Evolutionary conservation across 148 eudicot genomes (phyloP), one percentile per base, ranked within the genome.

Genomic region (Vaccinium corymbosum): DNA sequence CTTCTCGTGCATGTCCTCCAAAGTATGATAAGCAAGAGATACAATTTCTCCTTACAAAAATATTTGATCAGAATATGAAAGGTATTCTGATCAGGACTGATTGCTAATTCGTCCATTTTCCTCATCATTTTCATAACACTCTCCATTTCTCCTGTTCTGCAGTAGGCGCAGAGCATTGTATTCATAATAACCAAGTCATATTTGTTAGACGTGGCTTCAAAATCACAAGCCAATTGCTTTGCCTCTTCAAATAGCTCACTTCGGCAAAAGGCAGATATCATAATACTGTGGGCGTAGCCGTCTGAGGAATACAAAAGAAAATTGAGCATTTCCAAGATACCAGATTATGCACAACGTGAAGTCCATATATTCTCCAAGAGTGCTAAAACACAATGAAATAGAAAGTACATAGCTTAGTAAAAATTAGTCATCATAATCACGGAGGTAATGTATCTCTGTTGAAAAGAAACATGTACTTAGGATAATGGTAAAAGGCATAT

Each of bases 71-170:
- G 88, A 85, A 95, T 94, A 74, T 84, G 84, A 84, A 93, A 95
- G 76, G 98, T 95, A 85, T 90, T 89, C 87, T 85, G 71, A 87
- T 95, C 98, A 85, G 98, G 98, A 87, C 83, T 88, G 78, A 95
- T 90, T 73, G 94, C 94, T 70, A 91, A 86, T 82, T 89, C 91
- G 79, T 95, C 98, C 98, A 95, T 93, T 89, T 93, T 95, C 88
- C 86, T 92, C 93, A 95, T 84, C 82, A 88, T 89, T 79, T 90
- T 91, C 98, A 94, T 95, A 8, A 95, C 98, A 83, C 88, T 89
- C 83, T 95, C 96, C 96, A 95, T 94, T 87, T 94, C 95, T 25
- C 98, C 92, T 64, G 92, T 86, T 91, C 95, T 90, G 90, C 98
- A 95, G 88, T 94, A 94, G 83, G 98, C 96, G 89, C 94, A 92